A percentile compares a stretch with the other conserved stretches of the same genome.
phyloP scores from a whole-genome alignment of 2,329 filamentous ascomycete genomes.

The Aspergillus pseudotamarii region DNA sequence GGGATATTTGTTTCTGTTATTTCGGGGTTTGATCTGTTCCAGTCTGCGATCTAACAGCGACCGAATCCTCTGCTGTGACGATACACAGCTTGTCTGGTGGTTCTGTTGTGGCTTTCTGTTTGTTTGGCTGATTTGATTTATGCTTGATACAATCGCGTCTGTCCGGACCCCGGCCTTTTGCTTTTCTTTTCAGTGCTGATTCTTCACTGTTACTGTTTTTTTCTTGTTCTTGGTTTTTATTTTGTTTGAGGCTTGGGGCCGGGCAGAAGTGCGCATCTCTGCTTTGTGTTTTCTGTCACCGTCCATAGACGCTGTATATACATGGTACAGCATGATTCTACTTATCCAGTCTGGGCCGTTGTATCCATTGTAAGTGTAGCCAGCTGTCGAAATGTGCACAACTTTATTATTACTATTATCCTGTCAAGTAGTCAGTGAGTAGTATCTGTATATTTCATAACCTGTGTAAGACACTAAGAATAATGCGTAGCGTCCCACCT shows the following conservation, averaged over 20 bases:
- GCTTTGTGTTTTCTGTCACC: constrained; percentile 4
- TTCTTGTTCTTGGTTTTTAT: constrained; percentile 18
- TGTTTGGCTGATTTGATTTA: constrained; percentile 31
- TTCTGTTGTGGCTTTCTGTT: constrained; percentile 21
- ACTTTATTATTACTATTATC: not conserved
- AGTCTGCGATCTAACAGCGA: not conserved
- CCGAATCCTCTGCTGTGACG: not conserved
- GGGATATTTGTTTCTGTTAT: constrained; percentile 14
- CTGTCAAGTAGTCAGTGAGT: not conserved
- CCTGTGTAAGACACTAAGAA: not conserved
- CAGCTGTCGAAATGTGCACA: not conserved
- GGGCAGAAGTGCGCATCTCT: constrained; percentile 49
- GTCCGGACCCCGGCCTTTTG: constrained; percentile 37
- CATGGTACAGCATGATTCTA: not conserved
- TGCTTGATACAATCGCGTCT: constrained; percentile 54
- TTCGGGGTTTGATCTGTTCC: not conserved
- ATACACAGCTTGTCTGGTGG: constrained; percentile 1
- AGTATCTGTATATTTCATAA: not conserved
- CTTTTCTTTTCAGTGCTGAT: constrained; percentile 16
- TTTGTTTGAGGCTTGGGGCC: constrained; percentile 37
- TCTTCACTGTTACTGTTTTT: constrained; percentile 18
- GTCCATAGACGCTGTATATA: constrained; percentile 3
- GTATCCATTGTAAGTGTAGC: not conserved
- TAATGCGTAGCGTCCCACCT: not conserved
- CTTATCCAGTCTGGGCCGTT: not conserved